Conservation (phyloP, 2,329 filamentous ascomycete species). For the Fusarium illudens region DNA sequence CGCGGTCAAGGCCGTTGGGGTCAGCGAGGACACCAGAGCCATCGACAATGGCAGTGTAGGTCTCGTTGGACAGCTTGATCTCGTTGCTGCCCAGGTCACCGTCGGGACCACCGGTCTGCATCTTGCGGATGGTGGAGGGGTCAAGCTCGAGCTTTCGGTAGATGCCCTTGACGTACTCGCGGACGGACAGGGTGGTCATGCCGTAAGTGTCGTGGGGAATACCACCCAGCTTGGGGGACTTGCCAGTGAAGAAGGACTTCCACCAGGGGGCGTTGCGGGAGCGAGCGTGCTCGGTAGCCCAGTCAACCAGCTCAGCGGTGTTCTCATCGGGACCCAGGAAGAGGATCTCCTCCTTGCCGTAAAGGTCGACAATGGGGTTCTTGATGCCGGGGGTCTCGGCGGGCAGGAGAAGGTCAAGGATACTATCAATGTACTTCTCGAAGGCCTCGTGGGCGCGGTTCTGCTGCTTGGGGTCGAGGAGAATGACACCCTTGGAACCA, state of each 20-base stretch:
- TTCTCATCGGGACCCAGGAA: slow-evolving; percentile 99
- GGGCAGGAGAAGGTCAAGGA: slow-evolving; percentile 90
- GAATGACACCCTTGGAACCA: slow-evolving; percentile 95
- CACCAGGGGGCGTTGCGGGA: slow-evolving; percentile 92
- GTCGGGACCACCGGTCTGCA: slow-evolving; percentile 97
- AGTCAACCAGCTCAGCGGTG: slow-evolving; percentile 95
- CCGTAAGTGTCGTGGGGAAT: slow-evolving; percentile 97
- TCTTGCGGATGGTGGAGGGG: slow-evolving; percentile 83
- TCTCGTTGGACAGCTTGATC: slow-evolving; percentile 94
- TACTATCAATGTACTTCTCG: slow-evolving; percentile 99
- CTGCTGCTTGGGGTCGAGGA: slow-evolving; percentile 93
- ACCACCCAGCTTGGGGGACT: slow-evolving; percentile 93
- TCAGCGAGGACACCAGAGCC: slow-evolving; percentile 95
- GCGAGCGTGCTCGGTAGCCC: slow-evolving; percentile 96
- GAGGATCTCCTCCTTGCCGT: slow-evolving; percentile 94
- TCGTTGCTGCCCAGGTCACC: slow-evolving; percentile 98
- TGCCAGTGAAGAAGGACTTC: slow-evolving; percentile 99
- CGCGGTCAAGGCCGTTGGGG: slow-evolving; percentile 84
- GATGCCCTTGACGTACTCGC: slow-evolving; percentile 95
- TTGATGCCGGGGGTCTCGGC: slow-evolving; percentile 96
- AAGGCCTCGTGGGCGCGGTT: slow-evolving; percentile 92
- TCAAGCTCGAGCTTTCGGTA: slow-evolving; percentile 96
- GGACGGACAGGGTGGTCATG: slow-evolving; percentile 97
- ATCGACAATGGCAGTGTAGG: slow-evolving; percentile 95
- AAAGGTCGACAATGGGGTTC: slow-evolving; percentile 95